These are phyloP conservation scores for Bruguiera gymnorhiza DNA, from an alignment of 345 rosid genomes.

Conservation along the genomic window DNA sequence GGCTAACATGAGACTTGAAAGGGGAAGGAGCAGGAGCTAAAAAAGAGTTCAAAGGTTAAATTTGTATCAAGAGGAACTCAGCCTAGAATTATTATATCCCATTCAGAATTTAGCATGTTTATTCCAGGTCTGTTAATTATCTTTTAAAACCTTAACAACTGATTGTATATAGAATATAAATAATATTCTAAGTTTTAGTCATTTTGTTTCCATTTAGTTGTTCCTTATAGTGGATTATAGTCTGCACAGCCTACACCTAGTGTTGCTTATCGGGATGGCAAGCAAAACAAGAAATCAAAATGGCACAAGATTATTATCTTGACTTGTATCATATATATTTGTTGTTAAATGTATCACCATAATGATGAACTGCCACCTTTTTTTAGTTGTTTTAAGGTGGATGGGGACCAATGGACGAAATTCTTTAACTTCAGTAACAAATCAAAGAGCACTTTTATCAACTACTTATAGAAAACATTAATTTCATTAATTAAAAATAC, in stretches of 20 bases:
- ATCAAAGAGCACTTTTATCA: too few relatives aligned
- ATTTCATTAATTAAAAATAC: too few relatives aligned
- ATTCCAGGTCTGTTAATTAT: conserved; percentile 43
- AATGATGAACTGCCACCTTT: too few relatives aligned
- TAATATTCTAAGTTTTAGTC: conserved; percentile 4
- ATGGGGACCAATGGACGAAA: too few relatives aligned
- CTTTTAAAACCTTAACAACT: neutral
- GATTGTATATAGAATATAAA: too few relatives aligned
- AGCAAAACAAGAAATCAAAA: conserved; percentile 86
- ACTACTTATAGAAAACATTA: too few relatives aligned
- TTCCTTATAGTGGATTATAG: conserved; percentile 40
- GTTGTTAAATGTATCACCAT: neutral
- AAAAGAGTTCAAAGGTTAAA: conserved; percentile 76
- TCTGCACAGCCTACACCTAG: conserved; percentile 42
- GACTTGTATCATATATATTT: neutral
- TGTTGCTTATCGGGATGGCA: conserved; percentile 52
- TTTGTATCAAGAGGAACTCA: conserved; percentile 62
- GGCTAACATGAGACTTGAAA: conserved; percentile 70
- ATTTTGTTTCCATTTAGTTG: conserved; percentile 39
- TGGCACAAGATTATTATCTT: conserved; percentile 82
- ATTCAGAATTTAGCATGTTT: conserved; percentile 58
- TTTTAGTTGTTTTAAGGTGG: too few relatives aligned
- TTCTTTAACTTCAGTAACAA: too few relatives aligned
- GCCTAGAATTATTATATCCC: conserved; percentile 46
- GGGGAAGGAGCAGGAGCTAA: conserved; percentile 75